A percentile compares a stretch with the other conserved stretches of the same genome.
Evolutionary conservation across 106 monocot genomes (phyloP).

Genomic region (Acorus calamus): DNA sequence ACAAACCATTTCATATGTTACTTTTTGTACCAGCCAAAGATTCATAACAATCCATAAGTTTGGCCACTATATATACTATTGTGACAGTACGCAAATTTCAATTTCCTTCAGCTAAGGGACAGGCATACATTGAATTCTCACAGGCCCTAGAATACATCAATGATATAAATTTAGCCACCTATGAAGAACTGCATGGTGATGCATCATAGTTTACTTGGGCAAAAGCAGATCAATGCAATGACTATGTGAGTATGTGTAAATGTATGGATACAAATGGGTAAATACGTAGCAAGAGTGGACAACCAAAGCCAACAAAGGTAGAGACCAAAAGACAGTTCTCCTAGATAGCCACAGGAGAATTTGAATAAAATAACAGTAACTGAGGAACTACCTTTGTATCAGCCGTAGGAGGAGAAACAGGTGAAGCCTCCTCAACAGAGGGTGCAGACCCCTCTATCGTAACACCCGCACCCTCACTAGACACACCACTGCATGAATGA

Average conservation of each 20-base stretch:
- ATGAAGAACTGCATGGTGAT: too few species aligned
- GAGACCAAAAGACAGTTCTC: background rate
- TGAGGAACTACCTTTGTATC: slow-evolving; percentile 94
- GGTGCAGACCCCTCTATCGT: slow-evolving; percentile 37
- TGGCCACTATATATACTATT: background rate
- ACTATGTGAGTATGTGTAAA: too few species aligned
- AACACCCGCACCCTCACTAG: slow-evolving; percentile 57
- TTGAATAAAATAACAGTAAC: too few species aligned
- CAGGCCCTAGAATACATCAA: too few species aligned
- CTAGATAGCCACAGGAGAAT: background rate
- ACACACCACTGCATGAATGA: slow-evolving; percentile 39
- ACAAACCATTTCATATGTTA: background rate
- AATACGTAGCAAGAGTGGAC: too few species aligned
- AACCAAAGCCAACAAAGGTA: background rate
- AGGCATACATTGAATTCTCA: too few species aligned
- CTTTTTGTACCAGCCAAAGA: background rate
- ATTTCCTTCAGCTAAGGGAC: too few species aligned
- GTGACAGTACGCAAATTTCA: too few species aligned
- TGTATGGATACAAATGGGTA: too few species aligned
- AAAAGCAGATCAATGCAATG: too few species aligned
- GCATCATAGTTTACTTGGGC: too few species aligned
- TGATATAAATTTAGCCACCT: too few species aligned
- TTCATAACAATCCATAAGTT: background rate
- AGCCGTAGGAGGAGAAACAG: slow-evolving; percentile 39
- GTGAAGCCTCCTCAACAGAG: slow-evolving; percentile 18